Evolutionary conservation across 2,329 filamentous ascomycete species (phyloP).

Genomic region (Madurella fahalii): DNA sequence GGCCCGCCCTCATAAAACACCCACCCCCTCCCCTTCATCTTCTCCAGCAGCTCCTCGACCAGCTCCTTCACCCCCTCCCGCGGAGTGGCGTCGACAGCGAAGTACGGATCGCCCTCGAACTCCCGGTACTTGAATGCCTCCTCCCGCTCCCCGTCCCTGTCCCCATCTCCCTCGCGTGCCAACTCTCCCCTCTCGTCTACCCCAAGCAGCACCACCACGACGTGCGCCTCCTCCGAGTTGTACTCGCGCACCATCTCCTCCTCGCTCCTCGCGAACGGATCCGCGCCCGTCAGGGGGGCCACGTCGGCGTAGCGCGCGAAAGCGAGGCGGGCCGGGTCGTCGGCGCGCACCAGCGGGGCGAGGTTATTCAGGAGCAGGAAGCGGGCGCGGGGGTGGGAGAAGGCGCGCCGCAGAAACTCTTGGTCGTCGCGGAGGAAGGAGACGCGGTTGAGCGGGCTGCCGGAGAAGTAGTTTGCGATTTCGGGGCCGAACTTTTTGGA

Average conservation of each 20-base stretch:
- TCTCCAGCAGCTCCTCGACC: conserved; percentile 51
- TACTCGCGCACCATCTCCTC: conserved; percentile 68
- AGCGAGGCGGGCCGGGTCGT: conserved; percentile 55
- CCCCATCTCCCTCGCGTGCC: conserved; percentile 23
- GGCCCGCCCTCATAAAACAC: conserved; percentile 59
- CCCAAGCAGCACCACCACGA: conserved; percentile 80
- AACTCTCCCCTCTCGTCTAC: conserved; percentile 59
- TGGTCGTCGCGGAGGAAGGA: conserved; percentile 72
- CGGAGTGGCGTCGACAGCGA: conserved; percentile 84
- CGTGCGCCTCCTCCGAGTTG: conserved; percentile 63
- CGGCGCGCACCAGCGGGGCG: conserved; percentile 61
- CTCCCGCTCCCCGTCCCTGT: conserved; percentile 31
- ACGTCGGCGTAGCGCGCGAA: conserved; percentile 68
- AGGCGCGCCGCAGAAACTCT: conserved; percentile 64
- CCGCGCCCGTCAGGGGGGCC: conserved; percentile 61
- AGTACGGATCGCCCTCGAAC: conserved; percentile 78
- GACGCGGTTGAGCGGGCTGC: conserved; percentile 71
- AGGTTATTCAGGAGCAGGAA: conserved; percentile 80
- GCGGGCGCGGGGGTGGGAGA: conserved; percentile 58
- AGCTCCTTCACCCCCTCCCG: conserved; percentile 57
- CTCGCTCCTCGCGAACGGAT: conserved; percentile 69
- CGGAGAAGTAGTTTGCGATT: conserved; percentile 79
- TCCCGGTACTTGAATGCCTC: conserved; percentile 57
- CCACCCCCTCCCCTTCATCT: conserved; percentile 56
- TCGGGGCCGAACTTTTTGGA: conserved; percentile 74